phyloP scores from a whole-genome alignment of 345 rosid species.

The Eutrema heterophyllum region DNA sequence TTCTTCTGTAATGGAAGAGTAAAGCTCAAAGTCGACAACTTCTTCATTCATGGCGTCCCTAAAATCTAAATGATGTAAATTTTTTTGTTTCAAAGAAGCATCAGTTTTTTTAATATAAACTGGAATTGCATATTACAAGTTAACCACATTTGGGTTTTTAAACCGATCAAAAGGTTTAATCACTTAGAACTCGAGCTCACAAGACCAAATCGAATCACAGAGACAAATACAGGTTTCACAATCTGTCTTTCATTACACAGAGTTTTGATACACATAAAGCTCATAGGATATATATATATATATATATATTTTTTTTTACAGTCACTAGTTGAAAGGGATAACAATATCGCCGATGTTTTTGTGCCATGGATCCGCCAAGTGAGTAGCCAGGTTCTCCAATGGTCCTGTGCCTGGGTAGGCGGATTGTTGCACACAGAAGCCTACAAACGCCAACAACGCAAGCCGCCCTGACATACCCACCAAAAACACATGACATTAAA shows the following conservation, averaged over 20 bases:
- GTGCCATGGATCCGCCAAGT: constrained; percentile 99
- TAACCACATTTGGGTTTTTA: not conserved
- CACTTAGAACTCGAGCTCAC: constrained; percentile 5
- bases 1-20: not conserved
- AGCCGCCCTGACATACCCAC: constrained; percentile 55
- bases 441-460: constrained; percentile 90
- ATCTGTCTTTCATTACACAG: constrained; percentile 29
- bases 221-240: constrained; percentile 25
- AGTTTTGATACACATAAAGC: constrained; percentile 28
- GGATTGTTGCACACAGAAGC: constrained; percentile 91
- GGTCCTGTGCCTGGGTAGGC: constrained; percentile 99
- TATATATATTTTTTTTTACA: constrained; percentile 20
- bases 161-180: not conserved
- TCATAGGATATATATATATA: constrained; percentile 22
- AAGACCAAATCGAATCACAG: constrained; percentile 9
- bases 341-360: constrained; percentile 75
- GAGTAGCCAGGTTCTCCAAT: constrained; percentile 92
- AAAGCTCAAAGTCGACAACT: not conserved
- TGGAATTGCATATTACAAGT: not conserved
- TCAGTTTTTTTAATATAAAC: no score
- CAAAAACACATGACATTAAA: constrained; percentile 1
- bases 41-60: not conserved
- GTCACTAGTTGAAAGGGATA: constrained; percentile 47
- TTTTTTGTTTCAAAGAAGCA: not conserved
- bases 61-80: not conserved